These are phyloP conservation scores for Fusarium sp. DNA, from an alignment of 2,329 filamentous ascomycete genomes.

Conservation along the genomic window DNA sequence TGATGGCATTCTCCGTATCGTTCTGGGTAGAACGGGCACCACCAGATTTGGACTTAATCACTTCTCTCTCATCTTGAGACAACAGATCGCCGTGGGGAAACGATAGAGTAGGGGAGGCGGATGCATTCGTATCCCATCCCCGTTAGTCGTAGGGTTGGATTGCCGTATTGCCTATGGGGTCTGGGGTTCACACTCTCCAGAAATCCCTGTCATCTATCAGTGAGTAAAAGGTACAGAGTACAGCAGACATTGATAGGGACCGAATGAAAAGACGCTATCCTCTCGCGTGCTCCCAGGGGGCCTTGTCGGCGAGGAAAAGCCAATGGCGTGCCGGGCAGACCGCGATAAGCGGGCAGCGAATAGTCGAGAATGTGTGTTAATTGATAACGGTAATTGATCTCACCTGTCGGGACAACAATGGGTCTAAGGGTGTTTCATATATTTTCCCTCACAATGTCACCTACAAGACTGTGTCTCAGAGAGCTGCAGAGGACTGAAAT, in stretches of 20 bases:
- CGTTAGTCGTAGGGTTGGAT: slow-evolving; percentile 18
- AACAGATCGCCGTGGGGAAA: slow-evolving; percentile 19
- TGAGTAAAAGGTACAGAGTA: slow-evolving; percentile 1
- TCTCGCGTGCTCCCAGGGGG: slow-evolving; percentile 13
- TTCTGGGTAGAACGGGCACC: neutral
- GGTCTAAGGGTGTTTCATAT: no score
- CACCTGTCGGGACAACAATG: neutral
- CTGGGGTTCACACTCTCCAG: slow-evolving; percentile 13
- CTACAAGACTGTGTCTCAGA: neutral
- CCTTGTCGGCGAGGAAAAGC: slow-evolving; percentile 14
- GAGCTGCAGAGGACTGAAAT: neutral
- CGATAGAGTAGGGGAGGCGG: slow-evolving; percentile 9
- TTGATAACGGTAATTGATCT: slow-evolving; percentile 13
- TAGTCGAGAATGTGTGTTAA: neutral
- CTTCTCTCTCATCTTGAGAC: slow-evolving; percentile 5
- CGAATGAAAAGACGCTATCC: slow-evolving; percentile 20
- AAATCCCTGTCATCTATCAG: slow-evolving; percentile 22
- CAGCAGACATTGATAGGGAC: slow-evolving; percentile 6
- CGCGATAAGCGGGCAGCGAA: slow-evolving; percentile 4
- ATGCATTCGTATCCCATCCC: slow-evolving; percentile 29
- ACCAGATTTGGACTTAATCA: neutral
- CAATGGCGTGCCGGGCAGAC: slow-evolving; percentile 17
- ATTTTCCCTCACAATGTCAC: neutral
- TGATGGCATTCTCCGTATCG: neutral
- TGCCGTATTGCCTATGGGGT: slow-evolving; percentile 15